Conservation (phyloP, 1,139 yeast genomes). For the Pichia sp. region DNA sequence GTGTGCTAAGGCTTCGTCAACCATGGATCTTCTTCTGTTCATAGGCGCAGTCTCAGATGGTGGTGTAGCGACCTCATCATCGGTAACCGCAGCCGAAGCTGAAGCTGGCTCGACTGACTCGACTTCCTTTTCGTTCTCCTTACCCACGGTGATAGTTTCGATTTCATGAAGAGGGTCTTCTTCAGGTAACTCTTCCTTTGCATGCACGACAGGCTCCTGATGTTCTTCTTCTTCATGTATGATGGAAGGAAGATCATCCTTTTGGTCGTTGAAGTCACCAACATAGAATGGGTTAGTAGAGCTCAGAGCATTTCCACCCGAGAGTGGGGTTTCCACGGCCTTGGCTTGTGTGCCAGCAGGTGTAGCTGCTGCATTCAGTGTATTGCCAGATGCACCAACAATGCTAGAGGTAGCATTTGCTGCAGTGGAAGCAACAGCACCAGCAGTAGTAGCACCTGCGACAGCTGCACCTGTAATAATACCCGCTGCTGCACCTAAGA, state of each 20-base stretch:
- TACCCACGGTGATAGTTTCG: background rate
- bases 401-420: conserved; percentile 5
- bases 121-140: background rate
- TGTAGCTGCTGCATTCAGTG: conserved; percentile 6
- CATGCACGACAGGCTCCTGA: background rate
- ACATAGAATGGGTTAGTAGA: conserved; percentile 13
- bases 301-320: conserved; percentile 12
- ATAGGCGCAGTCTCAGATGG: conserved; percentile 6
- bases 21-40: conserved; percentile 25
- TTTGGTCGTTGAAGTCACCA: conserved; percentile 11
- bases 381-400: conserved; percentile 1
- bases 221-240: conserved; percentile 13
- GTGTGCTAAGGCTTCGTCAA: conserved; percentile 24
- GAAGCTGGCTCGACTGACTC: background rate
- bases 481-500: conserved; percentile 10
- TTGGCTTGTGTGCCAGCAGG: conserved; percentile 8
- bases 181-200: background rate
- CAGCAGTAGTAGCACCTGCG: conserved; percentile 10
- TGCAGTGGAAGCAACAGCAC: conserved; percentile 11
- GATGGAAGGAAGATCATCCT: conserved; percentile 12
- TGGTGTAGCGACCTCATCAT: background rate
- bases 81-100: conserved; percentile 1
- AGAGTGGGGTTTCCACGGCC: conserved; percentile 11
- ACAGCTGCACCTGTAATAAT: conserved; percentile 15
- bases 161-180: no score